phyloP scores from a whole-genome alignment of 2,329 filamentous ascomycete species.

The Colletotrichum ledebouriae region DNA sequence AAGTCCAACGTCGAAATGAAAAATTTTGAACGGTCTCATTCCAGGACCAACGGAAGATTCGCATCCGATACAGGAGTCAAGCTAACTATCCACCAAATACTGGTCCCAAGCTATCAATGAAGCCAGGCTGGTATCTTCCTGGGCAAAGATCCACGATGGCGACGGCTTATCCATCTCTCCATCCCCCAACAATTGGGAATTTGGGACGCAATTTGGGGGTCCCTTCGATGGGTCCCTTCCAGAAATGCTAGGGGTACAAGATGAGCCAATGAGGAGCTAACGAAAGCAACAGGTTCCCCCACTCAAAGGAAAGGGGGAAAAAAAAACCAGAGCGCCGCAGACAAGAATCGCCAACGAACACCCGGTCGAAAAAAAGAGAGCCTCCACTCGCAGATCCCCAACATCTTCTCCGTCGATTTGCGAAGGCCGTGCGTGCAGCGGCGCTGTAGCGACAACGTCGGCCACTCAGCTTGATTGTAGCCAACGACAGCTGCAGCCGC shows the following conservation, averaged over 20 bases:
- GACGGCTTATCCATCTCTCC: constrained; percentile 28
- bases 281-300: constrained; percentile 29
- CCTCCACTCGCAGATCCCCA: constrained; percentile 57
- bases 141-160: constrained; percentile 14
- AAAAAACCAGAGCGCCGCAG: constrained; percentile 11
- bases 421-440: constrained; percentile 34
- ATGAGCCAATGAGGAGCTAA: constrained; percentile 17
- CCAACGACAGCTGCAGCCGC: neutral
- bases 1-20: constrained; percentile 11
- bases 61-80: constrained; percentile 23
- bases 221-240: constrained; percentile 39
- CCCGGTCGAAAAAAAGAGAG: constrained; percentile 38
- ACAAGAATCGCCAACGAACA: constrained; percentile 35
- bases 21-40: constrained; percentile 10
- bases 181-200: constrained; percentile 42
- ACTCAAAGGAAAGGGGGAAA: constrained; percentile 22
- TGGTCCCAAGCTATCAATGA: neutral
- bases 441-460: constrained; percentile 8
- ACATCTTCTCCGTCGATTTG: constrained; percentile 55
- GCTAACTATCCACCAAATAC: neutral
- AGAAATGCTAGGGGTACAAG: constrained; percentile 39
- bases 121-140: constrained; percentile 15
- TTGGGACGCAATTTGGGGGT: constrained; percentile 35
- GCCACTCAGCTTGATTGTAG: constrained; percentile 2
- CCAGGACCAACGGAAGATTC: constrained; percentile 1